Evolutionary conservation across 257 asterid species (phyloP).

Genomic region (Voacanga thouarsii): DNA sequence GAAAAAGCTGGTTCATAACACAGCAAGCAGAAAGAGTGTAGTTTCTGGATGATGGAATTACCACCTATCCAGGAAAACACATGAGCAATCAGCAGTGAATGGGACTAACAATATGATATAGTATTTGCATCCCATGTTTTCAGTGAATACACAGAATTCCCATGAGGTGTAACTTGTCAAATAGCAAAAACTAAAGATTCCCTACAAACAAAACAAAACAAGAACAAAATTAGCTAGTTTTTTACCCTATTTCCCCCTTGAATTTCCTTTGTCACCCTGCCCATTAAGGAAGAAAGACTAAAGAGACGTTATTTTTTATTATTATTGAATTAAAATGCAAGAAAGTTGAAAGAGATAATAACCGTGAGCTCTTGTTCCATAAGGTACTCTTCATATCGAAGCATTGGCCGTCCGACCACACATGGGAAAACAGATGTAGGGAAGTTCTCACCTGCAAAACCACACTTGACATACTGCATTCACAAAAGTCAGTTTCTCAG

Average conservation of each 20-base stretch:
- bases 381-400: slow-evolving; percentile 87
- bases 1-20: not conserved
- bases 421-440: slow-evolving; percentile 97
- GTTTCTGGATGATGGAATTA: not conserved
- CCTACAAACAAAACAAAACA: not conserved
- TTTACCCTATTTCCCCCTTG: not conserved
- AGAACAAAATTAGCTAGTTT: slow-evolving; percentile 5
- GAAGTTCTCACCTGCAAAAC: slow-evolving; percentile 92
- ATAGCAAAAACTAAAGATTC: not conserved
- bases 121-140: not conserved
- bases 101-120: not conserved
- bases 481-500: slow-evolving; percentile 12
- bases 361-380: slow-evolving; percentile 93
- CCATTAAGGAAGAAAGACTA: not conserved
- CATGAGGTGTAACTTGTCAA: not conserved
- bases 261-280: not conserved
- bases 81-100: not conserved
- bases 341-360: slow-evolving; percentile 19
- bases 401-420: slow-evolving; percentile 98
- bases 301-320: not conserved
- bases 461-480: slow-evolving; percentile 95
- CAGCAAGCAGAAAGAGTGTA: not conserved
- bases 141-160: not conserved
- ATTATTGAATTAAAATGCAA: not conserved
- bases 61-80: not conserved